phyloP scores from a whole-genome alignment of 163 green algal genomes.

The Botryococcus braunii region DNA sequence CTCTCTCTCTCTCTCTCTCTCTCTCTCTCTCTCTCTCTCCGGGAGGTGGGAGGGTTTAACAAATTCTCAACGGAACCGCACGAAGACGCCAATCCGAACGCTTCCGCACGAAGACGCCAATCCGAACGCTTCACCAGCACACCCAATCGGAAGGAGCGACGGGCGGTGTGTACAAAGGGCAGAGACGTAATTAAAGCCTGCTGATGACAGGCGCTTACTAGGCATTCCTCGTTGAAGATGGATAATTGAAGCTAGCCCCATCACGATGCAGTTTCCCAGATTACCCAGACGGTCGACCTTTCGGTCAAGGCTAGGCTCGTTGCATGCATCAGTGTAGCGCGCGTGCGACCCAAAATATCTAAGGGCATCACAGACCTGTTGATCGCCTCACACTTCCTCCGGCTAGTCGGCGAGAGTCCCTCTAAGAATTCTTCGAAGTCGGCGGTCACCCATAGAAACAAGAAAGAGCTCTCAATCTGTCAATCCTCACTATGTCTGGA shows the following conservation, averaged over 20 bases:
- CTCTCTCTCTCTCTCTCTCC: too few relatives aligned
- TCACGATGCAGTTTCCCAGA: conserved; percentile 88
- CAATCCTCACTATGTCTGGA: conserved; percentile 82
- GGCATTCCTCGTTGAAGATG: conserved; percentile 97
- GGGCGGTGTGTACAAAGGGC: too few relatives aligned
- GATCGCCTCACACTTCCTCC: conserved; percentile 94
- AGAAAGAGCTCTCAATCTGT: too few relatives aligned
- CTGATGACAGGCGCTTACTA: conserved; percentile 92
- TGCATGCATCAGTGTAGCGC: conserved; percentile 87
- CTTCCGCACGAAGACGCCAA: conserved; percentile 30
- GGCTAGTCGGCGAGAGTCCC: conserved; percentile 91
- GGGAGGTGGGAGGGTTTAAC: conserved; percentile 67
- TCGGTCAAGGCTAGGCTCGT: conserved; percentile 77
- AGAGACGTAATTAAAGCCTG: conserved; percentile 63
- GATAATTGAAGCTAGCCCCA: conserved; percentile 97
- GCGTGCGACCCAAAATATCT: conserved; percentile 91
- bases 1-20: too few relatives aligned
- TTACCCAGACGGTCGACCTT: conserved; percentile 70
- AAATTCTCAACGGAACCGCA: conserved; percentile 32
- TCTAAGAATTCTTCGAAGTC: conserved; percentile 98
- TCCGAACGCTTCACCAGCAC: conserved; percentile 48
- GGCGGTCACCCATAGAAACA: conserved; percentile 87
- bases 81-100: too few relatives aligned
- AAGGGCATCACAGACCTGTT: conserved; percentile 95
- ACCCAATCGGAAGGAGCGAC: too few relatives aligned